Percentiles rank a stretch among this genome's conserved stretches.
Conservation (phyloP, 2,329 filamentous ascomycete genomes). For the Colletotrichum orbiculare region DNA sequence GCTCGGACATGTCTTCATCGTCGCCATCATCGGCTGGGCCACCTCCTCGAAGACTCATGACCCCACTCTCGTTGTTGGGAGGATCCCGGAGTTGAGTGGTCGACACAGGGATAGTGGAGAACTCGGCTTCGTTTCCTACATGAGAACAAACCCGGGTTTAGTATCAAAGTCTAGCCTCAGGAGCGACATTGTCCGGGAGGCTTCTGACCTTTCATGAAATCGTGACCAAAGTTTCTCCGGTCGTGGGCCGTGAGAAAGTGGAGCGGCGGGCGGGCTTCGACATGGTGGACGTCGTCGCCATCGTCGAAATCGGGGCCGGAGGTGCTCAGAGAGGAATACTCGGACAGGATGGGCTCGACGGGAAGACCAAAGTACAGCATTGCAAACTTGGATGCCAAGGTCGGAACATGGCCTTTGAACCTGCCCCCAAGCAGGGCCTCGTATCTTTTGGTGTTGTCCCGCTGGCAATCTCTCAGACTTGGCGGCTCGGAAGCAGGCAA, state of each 20-base stretch:
- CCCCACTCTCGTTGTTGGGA: not conserved
- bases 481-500: conserved; percentile 41
- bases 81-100: conserved; percentile 13
- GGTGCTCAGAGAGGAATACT: conserved; percentile 30
- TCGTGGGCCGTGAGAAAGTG: conserved; percentile 47
- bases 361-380: conserved; percentile 61
- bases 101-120: conserved; percentile 26
- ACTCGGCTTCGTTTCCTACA: conserved; percentile 36
- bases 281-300: conserved; percentile 37
- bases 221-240: conserved; percentile 45
- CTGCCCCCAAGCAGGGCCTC: conserved; percentile 43
- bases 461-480: conserved; percentile 47
- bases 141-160: not conserved
- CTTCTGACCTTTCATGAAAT: conserved; percentile 33
- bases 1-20: conserved; percentile 14
- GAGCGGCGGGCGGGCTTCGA: conserved; percentile 42
- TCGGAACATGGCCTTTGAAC: conserved; percentile 43
- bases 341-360: conserved; percentile 49
- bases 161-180: not conserved
- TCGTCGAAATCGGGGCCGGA: conserved; percentile 41
- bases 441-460: conserved; percentile 45
- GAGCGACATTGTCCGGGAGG: not conserved
- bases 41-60: conserved; percentile 30
- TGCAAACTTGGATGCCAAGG: conserved; percentile 54
- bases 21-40: conserved; percentile 5